These are phyloP conservation scores for Peltaster fructicola DNA, from an alignment of 2,329 filamentous ascomycete species.

Conservation along the genomic window DNA sequence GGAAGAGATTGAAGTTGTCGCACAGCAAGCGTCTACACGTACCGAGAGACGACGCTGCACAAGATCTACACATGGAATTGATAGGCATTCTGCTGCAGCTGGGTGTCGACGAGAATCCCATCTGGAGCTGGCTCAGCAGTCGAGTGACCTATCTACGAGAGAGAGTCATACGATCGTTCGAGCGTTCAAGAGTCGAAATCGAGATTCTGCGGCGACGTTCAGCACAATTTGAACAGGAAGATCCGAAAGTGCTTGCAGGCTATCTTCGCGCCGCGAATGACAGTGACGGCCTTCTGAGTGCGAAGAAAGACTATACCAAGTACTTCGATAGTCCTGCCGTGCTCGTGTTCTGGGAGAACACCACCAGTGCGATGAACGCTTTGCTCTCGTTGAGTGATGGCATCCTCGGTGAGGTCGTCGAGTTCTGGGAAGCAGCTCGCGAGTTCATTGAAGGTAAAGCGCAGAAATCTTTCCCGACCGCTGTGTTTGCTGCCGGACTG, in stretches of 20 bases:
- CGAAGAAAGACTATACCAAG: too few relatives aligned
- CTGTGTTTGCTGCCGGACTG: conserved; percentile 40
- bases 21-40: conserved; percentile 12
- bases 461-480: conserved; percentile 53
- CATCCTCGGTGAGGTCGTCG: conserved; percentile 71
- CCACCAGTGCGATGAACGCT: conserved; percentile 53
- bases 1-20: conserved; percentile 46
- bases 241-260: conserved; percentile 48
- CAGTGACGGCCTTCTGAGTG: conserved; percentile 20
- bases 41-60: conserved; percentile 19
- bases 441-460: conserved; percentile 77
- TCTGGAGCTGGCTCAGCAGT: conserved; percentile 88
- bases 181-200: conserved; percentile 79
- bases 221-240: conserved; percentile 55
- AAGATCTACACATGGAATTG: conserved; percentile 81
- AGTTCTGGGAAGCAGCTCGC: conserved; percentile 86
- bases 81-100: conserved; percentile 81
- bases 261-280: conserved; percentile 54
- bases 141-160: conserved; percentile 77
- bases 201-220: conserved; percentile 75
- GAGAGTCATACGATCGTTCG: conserved; percentile 62
- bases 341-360: conserved; percentile 84
- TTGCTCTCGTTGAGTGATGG: conserved; percentile 60
- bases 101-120: conserved; percentile 87
- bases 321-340: conserved; percentile 65